Percentiles rank a stretch among this genome's conserved stretches.
These are phyloP conservation scores for Gymnopilus junonius DNA, from an alignment of 768 basidiomycete species.

Conservation along the genomic window DNA sequence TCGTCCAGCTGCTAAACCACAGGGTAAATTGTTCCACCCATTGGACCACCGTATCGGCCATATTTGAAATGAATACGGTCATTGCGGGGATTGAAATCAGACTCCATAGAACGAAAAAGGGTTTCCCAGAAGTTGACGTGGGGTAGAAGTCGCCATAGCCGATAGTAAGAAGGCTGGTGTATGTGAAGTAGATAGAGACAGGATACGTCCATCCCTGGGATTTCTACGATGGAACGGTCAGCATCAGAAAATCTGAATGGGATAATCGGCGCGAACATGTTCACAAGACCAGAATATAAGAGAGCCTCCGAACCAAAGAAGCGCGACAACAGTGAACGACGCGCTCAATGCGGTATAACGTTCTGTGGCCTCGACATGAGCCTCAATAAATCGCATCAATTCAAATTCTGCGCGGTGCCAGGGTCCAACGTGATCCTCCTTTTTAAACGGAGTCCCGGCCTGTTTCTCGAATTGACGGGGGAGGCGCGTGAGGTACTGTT, in stretches of 20 bases:
- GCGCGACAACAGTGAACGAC: conserved; percentile 23
- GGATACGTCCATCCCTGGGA: no score
- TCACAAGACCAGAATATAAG: conserved; percentile 41
- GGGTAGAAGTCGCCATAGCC: conserved; percentile 46
- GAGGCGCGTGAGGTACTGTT: conserved; percentile 7
- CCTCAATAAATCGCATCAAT: conserved; percentile 39
- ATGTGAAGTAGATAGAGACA: conserved; percentile 46
- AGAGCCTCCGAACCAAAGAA: conserved; percentile 36
- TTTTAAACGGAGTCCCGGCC: conserved; percentile 17
- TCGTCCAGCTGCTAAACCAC: conserved; percentile 31
- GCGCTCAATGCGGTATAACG: conserved; percentile 33
- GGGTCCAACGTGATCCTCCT: conserved; percentile 19
- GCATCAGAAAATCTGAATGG: neutral
- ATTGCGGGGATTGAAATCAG: conserved; percentile 44
- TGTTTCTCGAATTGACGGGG: conserved; percentile 7
- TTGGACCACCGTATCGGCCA: conserved; percentile 52
- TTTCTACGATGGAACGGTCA: no score
- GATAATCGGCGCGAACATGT: conserved; percentile 25
- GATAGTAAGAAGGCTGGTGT: conserved; percentile 42
- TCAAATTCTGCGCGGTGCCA: conserved; percentile 44
- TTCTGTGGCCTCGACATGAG: conserved; percentile 24
- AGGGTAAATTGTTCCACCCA: conserved; percentile 36
- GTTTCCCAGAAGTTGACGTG: conserved; percentile 37
- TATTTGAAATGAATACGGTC: conserved; percentile 48
- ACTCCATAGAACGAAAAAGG: conserved; percentile 48